These are phyloP conservation scores for Monosporascus sp. DNA, from an alignment of 2,329 filamentous ascomycete species.

Conservation along the genomic window DNA sequence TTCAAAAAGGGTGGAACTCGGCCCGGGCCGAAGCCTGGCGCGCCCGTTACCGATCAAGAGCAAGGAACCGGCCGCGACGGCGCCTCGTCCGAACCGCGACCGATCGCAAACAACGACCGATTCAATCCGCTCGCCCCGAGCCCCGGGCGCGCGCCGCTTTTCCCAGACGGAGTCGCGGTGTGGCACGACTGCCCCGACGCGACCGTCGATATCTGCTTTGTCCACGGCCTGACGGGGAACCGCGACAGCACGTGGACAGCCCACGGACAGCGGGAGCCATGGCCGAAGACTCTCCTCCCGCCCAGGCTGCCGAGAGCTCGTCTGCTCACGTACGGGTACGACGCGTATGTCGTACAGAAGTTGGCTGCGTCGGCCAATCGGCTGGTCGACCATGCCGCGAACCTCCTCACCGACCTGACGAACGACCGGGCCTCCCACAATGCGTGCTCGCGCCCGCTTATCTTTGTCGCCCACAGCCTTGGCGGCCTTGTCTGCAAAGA, in stretches of 20 bases:
- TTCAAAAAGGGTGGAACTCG: no score
- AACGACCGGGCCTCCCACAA: conserved; percentile 12
- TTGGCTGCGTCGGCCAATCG: conserved; percentile 16
- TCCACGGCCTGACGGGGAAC: conserved; percentile 35
- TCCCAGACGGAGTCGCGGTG: background rate
- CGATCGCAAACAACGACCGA: no score
- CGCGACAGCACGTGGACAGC: conserved; percentile 33
- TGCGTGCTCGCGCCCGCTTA: conserved; percentile 19
- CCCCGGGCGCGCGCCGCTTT: background rate
- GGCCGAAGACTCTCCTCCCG: conserved; percentile 30
- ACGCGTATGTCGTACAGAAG: conserved; percentile 22
- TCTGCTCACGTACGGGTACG: conserved; percentile 36
- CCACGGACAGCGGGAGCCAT: conserved; percentile 18
- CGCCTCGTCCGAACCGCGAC: no score
- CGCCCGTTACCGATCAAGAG: no score
- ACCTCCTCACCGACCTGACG: conserved; percentile 24
- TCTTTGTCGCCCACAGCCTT: conserved; percentile 33
- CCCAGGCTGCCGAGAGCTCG: conserved; percentile 23
- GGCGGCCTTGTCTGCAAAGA: conserved; percentile 35
- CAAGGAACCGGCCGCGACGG: no score
- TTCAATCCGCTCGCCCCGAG: background rate
- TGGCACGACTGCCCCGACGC: background rate
- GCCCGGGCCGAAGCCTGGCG: no score
- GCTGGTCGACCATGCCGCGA: conserved; percentile 24
- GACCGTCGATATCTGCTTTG: conserved; percentile 15